Evolutionary conservation across 2,329 filamentous ascomycete genomes (phyloP), one percentile per base, ranked within the genome.

Genomic region (Fusarium nisikadoi): DNA sequence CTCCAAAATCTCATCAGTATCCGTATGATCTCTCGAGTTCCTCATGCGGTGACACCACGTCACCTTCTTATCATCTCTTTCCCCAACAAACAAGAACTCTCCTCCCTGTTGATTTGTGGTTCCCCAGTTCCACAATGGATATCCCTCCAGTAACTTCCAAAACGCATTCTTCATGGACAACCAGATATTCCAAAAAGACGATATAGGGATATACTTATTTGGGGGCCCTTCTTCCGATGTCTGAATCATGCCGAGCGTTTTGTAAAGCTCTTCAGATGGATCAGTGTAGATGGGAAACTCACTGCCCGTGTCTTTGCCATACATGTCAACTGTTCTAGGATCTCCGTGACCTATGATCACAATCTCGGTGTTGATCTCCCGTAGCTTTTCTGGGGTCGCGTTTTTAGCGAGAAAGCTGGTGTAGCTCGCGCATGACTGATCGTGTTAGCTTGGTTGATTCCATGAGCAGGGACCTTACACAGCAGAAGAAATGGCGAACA

Each of bases 11-110:
- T 68, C 55, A 41, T 71, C 38, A 14, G 61, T 60, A 29, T 70
- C 62, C 3, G 70, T 50, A 41, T 73, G 70, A 5, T 73, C 70
- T 13, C 49, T 50, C 2, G 54, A 39, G 6, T 29, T 10, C 17
- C 42, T 64, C 70, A 73, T 73, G 1, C 70, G 50, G 60, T 73
- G 70, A 29, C 70, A 73, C 70, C 70, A 73, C 0, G 27, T 52
- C 17, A 73, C 54, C 5, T 16, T 39, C 39, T 54, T 73, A 1
- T 60, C 35, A 8, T 54, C 49, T 1, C 45, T 66, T 4, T 63
- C 39, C 1, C 66, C 58, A 20, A 61, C 49, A 14, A 73, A 73
- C 10, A 73, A 12, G 17, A 73, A 71, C 33, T 73, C 70, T 4
- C 70, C 70, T 0, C 70, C 70, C 12, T 73, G 70, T 3, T 68